Percentiles rank a stretch among this genome's conserved stretches.
Evolutionary conservation across 1,284 basidiomycete species (phyloP).

Genomic region (Ustilago vetiveriae): DNA sequence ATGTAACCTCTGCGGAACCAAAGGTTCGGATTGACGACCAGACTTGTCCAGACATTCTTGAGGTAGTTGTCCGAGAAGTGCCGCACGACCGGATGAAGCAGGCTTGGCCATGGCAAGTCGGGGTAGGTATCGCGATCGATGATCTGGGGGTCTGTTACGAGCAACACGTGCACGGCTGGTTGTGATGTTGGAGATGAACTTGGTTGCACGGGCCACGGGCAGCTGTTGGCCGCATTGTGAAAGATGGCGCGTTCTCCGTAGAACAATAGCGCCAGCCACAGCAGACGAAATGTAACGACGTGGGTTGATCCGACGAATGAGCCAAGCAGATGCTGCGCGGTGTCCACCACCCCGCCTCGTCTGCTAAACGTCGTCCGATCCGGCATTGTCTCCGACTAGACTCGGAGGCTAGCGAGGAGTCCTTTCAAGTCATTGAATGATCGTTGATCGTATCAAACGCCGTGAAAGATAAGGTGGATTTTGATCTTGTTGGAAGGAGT

Average conservation of each 20-base stretch:
- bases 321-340: constrained; percentile 8
- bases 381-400: constrained; percentile 7
- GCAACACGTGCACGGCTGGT: constrained; percentile 28
- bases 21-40: constrained; percentile 39
- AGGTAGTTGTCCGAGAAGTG: constrained; percentile 51
- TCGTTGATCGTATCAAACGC: no score
- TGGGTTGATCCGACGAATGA: constrained; percentile 22
- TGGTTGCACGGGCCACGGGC: constrained; percentile 27
- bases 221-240: constrained; percentile 32
- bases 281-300: constrained; percentile 24
- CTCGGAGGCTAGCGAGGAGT: not conserved
- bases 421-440: constrained; percentile 3
- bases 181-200: constrained; percentile 2
- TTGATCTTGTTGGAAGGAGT: not conserved
- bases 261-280: constrained; percentile 37
- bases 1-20: constrained; percentile 28
- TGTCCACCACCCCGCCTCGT: constrained; percentile 1
- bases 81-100: constrained; percentile 29
- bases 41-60: constrained; percentile 39
- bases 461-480: no score
- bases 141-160: constrained; percentile 48
- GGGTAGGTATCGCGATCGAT: constrained; percentile 43
- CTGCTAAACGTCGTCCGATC: constrained; percentile 4
- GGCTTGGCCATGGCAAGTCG: constrained; percentile 13
- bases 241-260: constrained; percentile 36